Evolutionary conservation across 768 basidiomycete genomes (phyloP), one percentile per base, ranked within the genome.

Genomic region (Rhodotorula kratochvilovae): DNA sequence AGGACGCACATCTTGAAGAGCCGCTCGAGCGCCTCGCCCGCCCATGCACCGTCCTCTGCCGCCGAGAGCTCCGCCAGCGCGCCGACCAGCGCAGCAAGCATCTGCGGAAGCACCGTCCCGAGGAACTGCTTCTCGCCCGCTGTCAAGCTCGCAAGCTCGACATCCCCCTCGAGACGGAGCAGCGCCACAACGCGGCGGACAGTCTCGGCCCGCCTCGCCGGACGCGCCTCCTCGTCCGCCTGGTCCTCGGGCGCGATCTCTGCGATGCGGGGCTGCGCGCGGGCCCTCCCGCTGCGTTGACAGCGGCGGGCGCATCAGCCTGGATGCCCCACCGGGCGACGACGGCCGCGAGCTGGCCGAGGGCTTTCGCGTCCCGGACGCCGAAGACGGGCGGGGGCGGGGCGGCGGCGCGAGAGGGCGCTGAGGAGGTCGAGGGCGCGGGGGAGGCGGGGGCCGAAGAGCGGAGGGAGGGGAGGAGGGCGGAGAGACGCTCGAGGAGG

Each of bases 291-390:
- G 21, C 29, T 54, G 12, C 5, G 8, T 21, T 27, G 35, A 2
- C 21, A 1, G 35, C 35, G 15, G 8, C 35, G 11, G 17, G 10
- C 27, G 57, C 25, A 13, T 15, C 17, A 29, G 25, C 25, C 23
- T 21, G 57, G 25, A 74, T 25, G 5, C 57, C 65, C 73, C 73
- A 74, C 11, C 66, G 53, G 10, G 54, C 61, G 27, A 68, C 48
- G 63, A 74, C 45, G 27, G 59, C 68, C 0, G 43, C 59, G 36
- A 70, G 58, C 58, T 58, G 61, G 16, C 42, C 48, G 36, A 74
- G 31, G 0, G 55, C 31, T 16, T 70, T 70, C 8, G 27, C 36
- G 43, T 74, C 66, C 31, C 45, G 39, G 10, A 59, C n/a, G 21
- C 72, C 66, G 35, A 70, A 73, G 23, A 51, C 2, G 2, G 72